phyloP scores from a whole-genome alignment of 2,329 filamentous ascomycete species.

The Aplosporella prunicola region DNA sequence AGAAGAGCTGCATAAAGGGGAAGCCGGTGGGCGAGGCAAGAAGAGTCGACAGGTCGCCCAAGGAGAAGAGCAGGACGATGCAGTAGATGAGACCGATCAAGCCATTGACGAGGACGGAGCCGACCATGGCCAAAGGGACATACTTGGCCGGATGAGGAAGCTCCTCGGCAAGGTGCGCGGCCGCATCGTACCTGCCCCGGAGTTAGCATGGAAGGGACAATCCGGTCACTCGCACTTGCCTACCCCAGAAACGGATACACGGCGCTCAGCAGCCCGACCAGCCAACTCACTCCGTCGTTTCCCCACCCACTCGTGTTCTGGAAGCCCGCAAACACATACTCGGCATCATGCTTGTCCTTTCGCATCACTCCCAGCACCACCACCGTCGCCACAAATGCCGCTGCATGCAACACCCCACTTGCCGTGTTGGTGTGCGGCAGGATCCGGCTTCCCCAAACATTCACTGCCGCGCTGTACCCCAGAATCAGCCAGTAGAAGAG shows the following conservation, averaged over 20 bases:
- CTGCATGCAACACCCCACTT: slow-evolving; percentile 13
- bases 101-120: slow-evolving; percentile 33
- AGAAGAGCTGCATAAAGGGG: slow-evolving; percentile 35
- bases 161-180: slow-evolving; percentile 32
- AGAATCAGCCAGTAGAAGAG: slow-evolving; percentile 40
- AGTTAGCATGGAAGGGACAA: neutral
- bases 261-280: slow-evolving; percentile 18
- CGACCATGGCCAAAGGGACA: slow-evolving; percentile 27
- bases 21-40: slow-evolving; percentile 34
- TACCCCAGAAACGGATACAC: slow-evolving; percentile 18
- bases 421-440: slow-evolving; percentile 30
- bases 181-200: slow-evolving; percentile 32
- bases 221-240: neutral
- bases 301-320: slow-evolving; percentile 18
- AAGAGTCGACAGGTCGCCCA: slow-evolving; percentile 31
- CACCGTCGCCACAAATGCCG: slow-evolving; percentile 15
- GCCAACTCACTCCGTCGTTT: slow-evolving; percentile 17
- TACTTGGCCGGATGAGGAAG: slow-evolving; percentile 19
- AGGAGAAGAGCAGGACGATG: slow-evolving; percentile 36
- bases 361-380: slow-evolving; percentile 18
- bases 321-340: slow-evolving; percentile 17
- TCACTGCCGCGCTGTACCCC: slow-evolving; percentile 29
- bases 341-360: slow-evolving; percentile 14
- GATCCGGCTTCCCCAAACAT: slow-evolving; percentile 33
- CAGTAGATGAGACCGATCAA: slow-evolving; percentile 36